phyloP scores from a whole-genome alignment of 345 rosid species.

The Arabidopsis arenosa region DNA sequence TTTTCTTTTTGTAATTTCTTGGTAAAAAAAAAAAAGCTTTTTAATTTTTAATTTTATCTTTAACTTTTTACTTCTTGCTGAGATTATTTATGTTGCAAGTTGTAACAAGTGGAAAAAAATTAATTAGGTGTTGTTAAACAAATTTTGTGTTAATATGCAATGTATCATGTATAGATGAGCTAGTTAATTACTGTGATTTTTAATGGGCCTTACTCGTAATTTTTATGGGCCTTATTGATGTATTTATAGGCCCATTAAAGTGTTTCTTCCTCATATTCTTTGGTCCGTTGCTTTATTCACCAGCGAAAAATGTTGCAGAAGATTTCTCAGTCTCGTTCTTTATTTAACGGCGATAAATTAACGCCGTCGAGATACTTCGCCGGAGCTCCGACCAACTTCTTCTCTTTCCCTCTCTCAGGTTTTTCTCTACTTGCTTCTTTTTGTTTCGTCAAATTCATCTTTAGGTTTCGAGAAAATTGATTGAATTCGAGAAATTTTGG shows the following conservation, averaged over 20 bases:
- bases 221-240: background rate
- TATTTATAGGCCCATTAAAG: conserved; percentile 5
- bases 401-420: conserved; percentile 43
- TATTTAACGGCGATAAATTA: conserved; percentile 42
- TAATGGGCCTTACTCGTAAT: background rate
- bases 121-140: background rate
- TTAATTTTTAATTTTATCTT: background rate
- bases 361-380: conserved; percentile 42
- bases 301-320: conserved; percentile 43
- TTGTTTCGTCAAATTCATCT: conserved; percentile 5
- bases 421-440: background rate
- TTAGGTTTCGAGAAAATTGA: conserved; percentile 1
- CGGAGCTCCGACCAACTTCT: conserved; percentile 48
- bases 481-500: background rate
- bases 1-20: conserved; percentile 12
- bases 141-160: background rate
- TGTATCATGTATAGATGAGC: too few relatives aligned
- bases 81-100: conserved; percentile 4
- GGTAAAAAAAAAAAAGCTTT: background rate
- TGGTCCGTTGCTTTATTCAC: background rate
- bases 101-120: background rate
- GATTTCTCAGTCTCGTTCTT: conserved; percentile 38
- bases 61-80: background rate
- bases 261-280: background rate
- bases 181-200: background rate